These are phyloP conservation scores for Nemania bipapillata DNA, from an alignment of 2,329 filamentous ascomycete genomes.

Conservation along the genomic window DNA sequence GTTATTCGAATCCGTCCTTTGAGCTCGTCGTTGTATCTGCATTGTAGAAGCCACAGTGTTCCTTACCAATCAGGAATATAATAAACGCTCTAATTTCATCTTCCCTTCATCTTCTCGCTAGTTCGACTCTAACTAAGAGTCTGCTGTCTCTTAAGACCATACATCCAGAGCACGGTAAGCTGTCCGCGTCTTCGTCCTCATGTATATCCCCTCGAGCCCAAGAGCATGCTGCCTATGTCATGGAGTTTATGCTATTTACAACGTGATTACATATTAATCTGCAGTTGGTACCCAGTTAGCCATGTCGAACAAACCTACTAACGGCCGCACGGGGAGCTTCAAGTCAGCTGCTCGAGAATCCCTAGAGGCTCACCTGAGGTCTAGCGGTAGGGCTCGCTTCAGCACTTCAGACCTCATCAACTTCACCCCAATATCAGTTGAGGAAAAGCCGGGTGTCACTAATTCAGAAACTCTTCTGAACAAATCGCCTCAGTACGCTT, in stretches of 20 bases:
- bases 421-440: no score
- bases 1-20: background rate
- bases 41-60: background rate
- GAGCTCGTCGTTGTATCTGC: background rate
- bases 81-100: background rate
- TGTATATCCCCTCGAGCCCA: no score
- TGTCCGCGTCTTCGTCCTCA: background rate
- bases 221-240: background rate
- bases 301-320: slow-evolving; percentile 11
- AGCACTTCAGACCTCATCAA: no score
- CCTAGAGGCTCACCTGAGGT: background rate
- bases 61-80: background rate
- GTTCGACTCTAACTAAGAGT: background rate
- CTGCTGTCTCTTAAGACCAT: background rate
- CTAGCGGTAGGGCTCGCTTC: no score
- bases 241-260: background rate
- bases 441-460: no score
- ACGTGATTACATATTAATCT: background rate
- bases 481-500: background rate
- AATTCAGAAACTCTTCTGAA: background rate
- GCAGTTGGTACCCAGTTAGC: background rate
- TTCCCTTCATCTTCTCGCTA: background rate
- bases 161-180: slow-evolving; percentile 13
- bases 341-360: background rate
- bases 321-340: background rate